phyloP scores from a whole-genome alignment of 2,329 filamentous ascomycete genomes.

The Capronia epimyces region DNA sequence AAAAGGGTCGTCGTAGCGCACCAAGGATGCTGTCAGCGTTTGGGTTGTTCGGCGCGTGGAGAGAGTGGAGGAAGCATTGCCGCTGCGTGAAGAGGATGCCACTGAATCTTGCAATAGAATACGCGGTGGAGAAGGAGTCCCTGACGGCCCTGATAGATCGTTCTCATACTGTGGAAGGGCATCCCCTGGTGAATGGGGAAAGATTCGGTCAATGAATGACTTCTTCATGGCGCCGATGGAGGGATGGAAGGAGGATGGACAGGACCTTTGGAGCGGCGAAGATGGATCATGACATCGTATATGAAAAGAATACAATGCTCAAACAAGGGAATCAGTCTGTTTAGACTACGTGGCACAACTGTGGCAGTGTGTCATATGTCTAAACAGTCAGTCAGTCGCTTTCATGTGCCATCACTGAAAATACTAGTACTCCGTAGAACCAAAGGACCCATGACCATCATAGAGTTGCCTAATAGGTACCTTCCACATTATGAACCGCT shows the following conservation, averaged over 20 bases:
- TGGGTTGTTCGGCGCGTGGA: constrained; percentile 3
- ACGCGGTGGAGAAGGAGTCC: constrained; percentile 5
- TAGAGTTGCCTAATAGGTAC: too few relatives aligned
- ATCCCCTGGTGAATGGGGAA: constrained; percentile 20
- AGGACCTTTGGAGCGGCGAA: neutral
- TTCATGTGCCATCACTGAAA: neutral
- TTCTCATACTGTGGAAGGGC: constrained; percentile 19
- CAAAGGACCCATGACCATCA: too few relatives aligned
- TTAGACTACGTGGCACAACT: neutral
- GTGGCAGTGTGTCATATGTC: neutral
- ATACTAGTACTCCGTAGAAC: too few relatives aligned
- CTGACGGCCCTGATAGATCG: constrained; percentile 5
- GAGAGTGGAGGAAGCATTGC: constrained; percentile 2
- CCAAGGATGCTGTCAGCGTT: constrained; percentile 19
- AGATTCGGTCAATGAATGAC: constrained; percentile 29
- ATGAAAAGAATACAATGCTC: neutral
- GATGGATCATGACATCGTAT: neutral
- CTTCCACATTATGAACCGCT: too few relatives aligned
- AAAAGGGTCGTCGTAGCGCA: constrained; percentile 37
- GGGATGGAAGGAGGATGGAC: neutral
- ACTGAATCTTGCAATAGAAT: constrained; percentile 18
- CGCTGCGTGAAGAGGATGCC: constrained; percentile 1
- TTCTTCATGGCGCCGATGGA: constrained; percentile 21
- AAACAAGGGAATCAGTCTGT: neutral
- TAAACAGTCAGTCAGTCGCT: neutral